These are phyloP conservation scores for Parascedosporium putredinis DNA, from an alignment of 2,329 filamentous ascomycete species.

Conservation along the genomic window DNA sequence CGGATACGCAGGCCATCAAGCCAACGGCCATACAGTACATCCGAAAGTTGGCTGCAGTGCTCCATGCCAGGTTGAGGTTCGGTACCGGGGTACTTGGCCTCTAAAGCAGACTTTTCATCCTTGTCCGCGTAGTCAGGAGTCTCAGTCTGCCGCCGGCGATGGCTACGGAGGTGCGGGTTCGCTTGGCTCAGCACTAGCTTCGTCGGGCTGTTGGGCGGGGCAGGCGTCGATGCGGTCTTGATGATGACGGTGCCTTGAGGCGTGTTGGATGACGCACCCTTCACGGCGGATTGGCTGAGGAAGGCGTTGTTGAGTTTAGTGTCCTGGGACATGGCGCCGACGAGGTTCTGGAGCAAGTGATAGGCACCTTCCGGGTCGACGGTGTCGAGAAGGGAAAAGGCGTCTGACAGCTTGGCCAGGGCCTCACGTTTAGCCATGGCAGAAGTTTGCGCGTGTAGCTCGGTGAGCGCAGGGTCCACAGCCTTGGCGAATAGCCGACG, in stretches of 20 bases:
- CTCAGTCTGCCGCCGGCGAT: conserved; percentile 54
- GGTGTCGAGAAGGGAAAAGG: conserved; percentile 73
- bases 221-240: conserved; percentile 27
- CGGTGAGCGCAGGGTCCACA: conserved; percentile 72
- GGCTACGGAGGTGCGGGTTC: conserved; percentile 77
- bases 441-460: conserved; percentile 72
- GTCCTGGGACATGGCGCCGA: conserved; percentile 63
- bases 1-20: conserved; percentile 67
- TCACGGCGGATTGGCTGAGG: conserved; percentile 16
- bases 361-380: conserved; percentile 86
- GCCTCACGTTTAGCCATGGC: conserved; percentile 64
- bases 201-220: conserved; percentile 1
- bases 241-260: conserved; percentile 48
- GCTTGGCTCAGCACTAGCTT: conserved; percentile 60
- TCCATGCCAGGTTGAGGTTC: conserved; percentile 66
- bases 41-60: conserved; percentile 78
- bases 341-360: conserved; percentile 67
- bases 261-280: conserved; percentile 17
- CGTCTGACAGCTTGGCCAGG: conserved; percentile 71
- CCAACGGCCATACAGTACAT: conserved; percentile 88
- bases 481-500: conserved; percentile 72
- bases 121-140: conserved; percentile 29
- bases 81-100: conserved; percentile 44
- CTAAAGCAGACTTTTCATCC: conserved; percentile 36
- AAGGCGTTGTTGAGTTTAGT: conserved; percentile 49